phyloP scores from a whole-genome alignment of 805 yeast species.

The Cyberlindnera nakhonratchasimensis region DNA sequence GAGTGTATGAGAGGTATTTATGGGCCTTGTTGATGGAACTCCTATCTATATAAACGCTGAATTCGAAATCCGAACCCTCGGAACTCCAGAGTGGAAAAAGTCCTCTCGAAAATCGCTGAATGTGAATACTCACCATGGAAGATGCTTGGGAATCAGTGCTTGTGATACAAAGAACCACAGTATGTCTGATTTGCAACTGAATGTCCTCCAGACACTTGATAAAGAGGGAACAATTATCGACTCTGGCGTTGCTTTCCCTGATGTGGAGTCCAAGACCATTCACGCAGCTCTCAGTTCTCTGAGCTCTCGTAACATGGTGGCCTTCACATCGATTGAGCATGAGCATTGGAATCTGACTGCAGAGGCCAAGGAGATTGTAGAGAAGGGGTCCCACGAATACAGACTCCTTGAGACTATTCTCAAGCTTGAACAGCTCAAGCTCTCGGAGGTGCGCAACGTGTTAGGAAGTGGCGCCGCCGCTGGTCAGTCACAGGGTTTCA shows the following conservation, averaged over 20 bases:
- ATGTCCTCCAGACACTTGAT: conserved; percentile 62
- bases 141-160: too few species aligned
- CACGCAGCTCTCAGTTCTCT: conserved; percentile 86
- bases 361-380: conserved; percentile 79
- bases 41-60: too few species aligned
- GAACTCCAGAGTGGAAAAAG: too few species aligned
- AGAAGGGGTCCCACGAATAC: conserved; percentile 86
- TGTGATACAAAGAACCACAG: too few species aligned
- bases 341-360: conserved; percentile 72
- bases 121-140: too few species aligned
- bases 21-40: too few species aligned
- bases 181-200: conserved; percentile 70
- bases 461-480: conserved; percentile 33
- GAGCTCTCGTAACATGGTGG: conserved; percentile 77
- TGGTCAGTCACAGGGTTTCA: conserved; percentile 97
- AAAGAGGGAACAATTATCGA: conserved; percentile 61
- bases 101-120: too few species aligned
- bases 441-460: conserved; percentile 66
- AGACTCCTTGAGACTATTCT: conserved; percentile 74
- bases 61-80: too few species aligned
- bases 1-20: too few species aligned
- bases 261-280: conserved; percentile 56
- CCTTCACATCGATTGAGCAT: conserved; percentile 65
- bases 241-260: conserved; percentile 66
- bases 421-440: conserved; percentile 74